phyloP scores from a whole-genome alignment of 305 asterid genomes.

The Fraxinus greggii region DNA sequence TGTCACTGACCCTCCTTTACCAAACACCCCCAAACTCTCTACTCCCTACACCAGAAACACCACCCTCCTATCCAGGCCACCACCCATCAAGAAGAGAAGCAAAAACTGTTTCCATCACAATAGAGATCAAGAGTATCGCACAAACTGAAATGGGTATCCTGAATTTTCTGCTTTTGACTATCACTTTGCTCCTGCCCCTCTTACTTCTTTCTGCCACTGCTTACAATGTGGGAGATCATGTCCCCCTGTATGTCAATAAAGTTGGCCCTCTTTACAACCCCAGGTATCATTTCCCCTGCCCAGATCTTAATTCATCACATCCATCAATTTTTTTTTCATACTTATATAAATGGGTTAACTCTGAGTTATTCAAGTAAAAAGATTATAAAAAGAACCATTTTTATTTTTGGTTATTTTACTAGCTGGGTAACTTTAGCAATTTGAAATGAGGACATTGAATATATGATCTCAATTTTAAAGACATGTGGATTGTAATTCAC shows the following conservation, averaged over 20 bases:
- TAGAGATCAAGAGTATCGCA: conserved; percentile 3
- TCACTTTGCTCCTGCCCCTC: conserved; percentile 28
- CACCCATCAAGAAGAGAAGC: background rate
- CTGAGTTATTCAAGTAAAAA: background rate
- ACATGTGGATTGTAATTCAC: background rate
- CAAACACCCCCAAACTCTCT: background rate
- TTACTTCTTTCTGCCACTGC: conserved; percentile 31
- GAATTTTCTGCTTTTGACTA: conserved; percentile 23
- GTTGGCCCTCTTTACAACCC: conserved; percentile 87
- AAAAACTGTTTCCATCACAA: background rate
- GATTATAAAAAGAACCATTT: background rate
- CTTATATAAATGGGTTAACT: background rate
- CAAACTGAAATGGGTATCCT: conserved; percentile 26
- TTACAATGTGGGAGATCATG: conserved; percentile 71
- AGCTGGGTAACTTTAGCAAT: background rate
- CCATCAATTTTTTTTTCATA: background rate
- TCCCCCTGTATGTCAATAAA: conserved; percentile 73
- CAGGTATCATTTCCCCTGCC: conserved; percentile 45
- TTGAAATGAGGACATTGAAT: background rate
- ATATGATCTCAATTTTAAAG: background rate
- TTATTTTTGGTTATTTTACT: background rate
- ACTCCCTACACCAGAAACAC: background rate
- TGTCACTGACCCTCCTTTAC: conserved; percentile 23
- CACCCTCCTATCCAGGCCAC: background rate
- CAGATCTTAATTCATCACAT: background rate